Evolutionary conservation across 768 basidiomycete genomes (phyloP), one percentile per base, ranked within the genome.

Genomic region (Collybia nuda): DNA sequence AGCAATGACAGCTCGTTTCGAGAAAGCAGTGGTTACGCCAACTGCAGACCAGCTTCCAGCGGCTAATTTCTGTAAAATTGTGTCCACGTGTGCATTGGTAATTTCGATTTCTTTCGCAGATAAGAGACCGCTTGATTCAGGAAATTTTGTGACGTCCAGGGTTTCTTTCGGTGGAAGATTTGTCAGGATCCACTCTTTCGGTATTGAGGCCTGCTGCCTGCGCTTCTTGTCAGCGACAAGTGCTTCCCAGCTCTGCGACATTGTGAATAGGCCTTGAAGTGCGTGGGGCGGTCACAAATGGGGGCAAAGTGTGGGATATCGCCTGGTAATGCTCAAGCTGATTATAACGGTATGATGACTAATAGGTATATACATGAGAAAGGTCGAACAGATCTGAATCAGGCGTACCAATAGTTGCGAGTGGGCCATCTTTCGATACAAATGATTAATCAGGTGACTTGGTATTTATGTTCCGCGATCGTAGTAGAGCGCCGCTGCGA

Each of bases 1-100:
- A 3, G 90, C 90, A 39, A 93, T 65, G 39, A 88, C 77, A 0
- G 91, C 91, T 38, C 89, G 72, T 65, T 91, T 91, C 56, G 78
- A 82, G 67, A 85, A 92, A 0, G 90, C 87, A 0, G 71, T 81
- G 0, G 84, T 86, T 2, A 90, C 88, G 14, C 81, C 79, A 1
- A 88, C 79, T 1, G 86, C 71, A 0, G 85, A 75, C 84, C 83
- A 89, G 40, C 69, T 63, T 2, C 74, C 75, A 0, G 57, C 66
- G 12, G 78, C 79, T 12, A 92, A 67, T 28, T 77, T 84, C 22
- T 67, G 51, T 24, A 90, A 68, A 3, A 91, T 64, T 6, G 63
- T 56, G 12, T 72, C 67, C 4, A 80, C 68, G 5, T 69, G 51
- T 0, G 76, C 66, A 38, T 71, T 72, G 2, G 78, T 78, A 24